Conservation (phyloP, 148 eudicot genomes). For the Camellia sinensis region DNA sequence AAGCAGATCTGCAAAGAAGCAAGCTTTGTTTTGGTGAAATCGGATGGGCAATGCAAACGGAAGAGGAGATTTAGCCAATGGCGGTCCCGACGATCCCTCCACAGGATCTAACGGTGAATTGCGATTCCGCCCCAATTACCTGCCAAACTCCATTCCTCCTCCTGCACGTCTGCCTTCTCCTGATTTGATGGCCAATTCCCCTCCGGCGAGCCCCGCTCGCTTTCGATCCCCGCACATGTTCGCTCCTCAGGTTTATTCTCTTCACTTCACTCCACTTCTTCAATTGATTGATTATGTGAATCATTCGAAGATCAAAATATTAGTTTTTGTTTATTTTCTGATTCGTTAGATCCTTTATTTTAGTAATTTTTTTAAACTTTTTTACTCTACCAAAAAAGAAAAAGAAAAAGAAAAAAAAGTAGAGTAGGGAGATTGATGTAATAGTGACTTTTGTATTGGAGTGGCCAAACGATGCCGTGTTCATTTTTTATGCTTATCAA, state of each 20-base stretch:
- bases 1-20: too few relatives aligned
- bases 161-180: constrained; percentile 23
- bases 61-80: constrained; percentile 39
- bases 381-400: too few relatives aligned
- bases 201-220: constrained; percentile 44
- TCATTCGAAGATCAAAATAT: too few relatives aligned
- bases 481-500: too few relatives aligned
- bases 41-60: constrained; percentile 64
- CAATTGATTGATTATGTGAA: background rate
- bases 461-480: too few relatives aligned
- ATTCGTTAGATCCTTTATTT: too few relatives aligned
- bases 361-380: too few relatives aligned
- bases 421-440: too few relatives aligned
- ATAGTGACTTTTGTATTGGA: background rate
- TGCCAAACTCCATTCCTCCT: constrained; percentile 19
- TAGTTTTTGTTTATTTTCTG: too few relatives aligned
- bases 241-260: constrained; percentile 51
- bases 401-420: too few relatives aligned
- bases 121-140: constrained; percentile 14
- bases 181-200: constrained; percentile 47
- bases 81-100: constrained; percentile 13
- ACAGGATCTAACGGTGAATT: constrained; percentile 27
- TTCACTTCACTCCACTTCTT: background rate
- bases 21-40: background rate
- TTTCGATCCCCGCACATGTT: constrained; percentile 55